Evolutionary conservation across 495 filamentous ascomycete species (phyloP), one percentile per base, ranked within the genome.

Genomic region (Apiosordaria backusii): DNA sequence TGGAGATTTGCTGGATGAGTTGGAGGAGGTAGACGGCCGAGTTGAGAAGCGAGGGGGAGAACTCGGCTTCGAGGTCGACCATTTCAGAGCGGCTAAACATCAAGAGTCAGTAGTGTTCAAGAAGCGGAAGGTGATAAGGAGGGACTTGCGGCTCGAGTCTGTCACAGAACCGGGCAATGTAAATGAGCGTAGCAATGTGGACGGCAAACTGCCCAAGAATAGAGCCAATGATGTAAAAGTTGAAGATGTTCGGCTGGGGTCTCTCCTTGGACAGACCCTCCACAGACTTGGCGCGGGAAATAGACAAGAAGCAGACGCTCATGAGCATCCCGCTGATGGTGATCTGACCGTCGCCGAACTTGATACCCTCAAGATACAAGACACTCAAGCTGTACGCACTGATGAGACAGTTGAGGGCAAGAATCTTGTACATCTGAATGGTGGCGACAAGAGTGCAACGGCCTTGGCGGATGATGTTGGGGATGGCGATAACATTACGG

Each of bases 371-470:
- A 6, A 99, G 82, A 74, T 99, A 99, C 55, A 99, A 84, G 45
- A 99, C 95, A 77, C 89, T 93, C 71, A 98, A 77, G 80, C 93
- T 97, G 86, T 99, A 99, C 22, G 95, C 95, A 73, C 91, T 96
- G 77, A 99, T 99, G 72, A 99, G 82, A 75, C 95, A 99, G 82
- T 99, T 99, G 65, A 99, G 82, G 22, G 95, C 95, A 62, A 99
- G 85, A 72, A 99, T 99, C 84, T 99, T 99, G 85, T 98, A 99
- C 95, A 99, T 99, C 80, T 99, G 95, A 68, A 99, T 98, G 3
- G 96, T 98, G 4, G 95, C 94, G 58, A 99, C 96, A 13, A 99
- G 83, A 1, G 95, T 97, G 78, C 95, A 99, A 65, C 95, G 89
- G 60, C 95, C 95, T 79, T 99, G 95, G 66, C 95, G 90, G 69